These are phyloP conservation scores for Fomes fomentarius DNA, from an alignment of 1,284 basidiomycete species.

Conservation along the genomic window DNA sequence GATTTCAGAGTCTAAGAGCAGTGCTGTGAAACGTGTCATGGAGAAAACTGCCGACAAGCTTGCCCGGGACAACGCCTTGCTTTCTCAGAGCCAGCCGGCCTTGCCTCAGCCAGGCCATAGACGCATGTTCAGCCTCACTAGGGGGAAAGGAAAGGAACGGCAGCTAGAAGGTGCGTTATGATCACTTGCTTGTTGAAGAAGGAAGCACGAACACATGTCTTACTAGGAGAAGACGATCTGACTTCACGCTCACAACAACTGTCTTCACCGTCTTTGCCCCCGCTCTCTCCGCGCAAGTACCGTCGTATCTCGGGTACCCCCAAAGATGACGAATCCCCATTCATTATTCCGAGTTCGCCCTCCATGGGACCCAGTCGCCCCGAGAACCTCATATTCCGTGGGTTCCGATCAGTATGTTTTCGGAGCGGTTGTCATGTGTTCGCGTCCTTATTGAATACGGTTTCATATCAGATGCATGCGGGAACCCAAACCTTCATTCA, in stretches of 20 bases:
- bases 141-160: conserved; percentile 51
- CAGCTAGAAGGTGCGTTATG: conserved; percentile 35
- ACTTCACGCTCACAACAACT: conserved; percentile 28
- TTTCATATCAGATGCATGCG: conserved; percentile 63
- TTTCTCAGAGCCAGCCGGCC: conserved; percentile 34
- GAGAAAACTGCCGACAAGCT: conserved; percentile 61
- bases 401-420: conserved; percentile 62
- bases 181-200: not conserved
- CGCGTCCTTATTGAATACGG: conserved; percentile 3
- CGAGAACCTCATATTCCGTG: conserved; percentile 55
- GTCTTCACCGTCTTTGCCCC: conserved; percentile 14
- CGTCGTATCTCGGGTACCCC: conserved; percentile 12
- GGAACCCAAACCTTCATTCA: conserved; percentile 86
- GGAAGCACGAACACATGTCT: not conserved
- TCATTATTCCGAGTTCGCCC: conserved; percentile 75
- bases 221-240: conserved; percentile 21
- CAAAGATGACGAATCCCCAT: conserved; percentile 71
- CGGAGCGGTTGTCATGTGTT: conserved; percentile 11
- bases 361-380: conserved; percentile 46
- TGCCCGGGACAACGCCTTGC: conserved; percentile 46
- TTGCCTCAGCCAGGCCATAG: conserved; percentile 45
- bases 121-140: conserved; percentile 58
- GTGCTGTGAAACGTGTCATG: conserved; percentile 43
- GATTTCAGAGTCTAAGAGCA: conserved; percentile 13
- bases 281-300: conserved; percentile 16